Evolutionary conservation across 2,329 filamentous ascomycete species (phyloP), one percentile per base, ranked within the genome.

Genomic region (Fonsecaea pugnacius): DNA sequence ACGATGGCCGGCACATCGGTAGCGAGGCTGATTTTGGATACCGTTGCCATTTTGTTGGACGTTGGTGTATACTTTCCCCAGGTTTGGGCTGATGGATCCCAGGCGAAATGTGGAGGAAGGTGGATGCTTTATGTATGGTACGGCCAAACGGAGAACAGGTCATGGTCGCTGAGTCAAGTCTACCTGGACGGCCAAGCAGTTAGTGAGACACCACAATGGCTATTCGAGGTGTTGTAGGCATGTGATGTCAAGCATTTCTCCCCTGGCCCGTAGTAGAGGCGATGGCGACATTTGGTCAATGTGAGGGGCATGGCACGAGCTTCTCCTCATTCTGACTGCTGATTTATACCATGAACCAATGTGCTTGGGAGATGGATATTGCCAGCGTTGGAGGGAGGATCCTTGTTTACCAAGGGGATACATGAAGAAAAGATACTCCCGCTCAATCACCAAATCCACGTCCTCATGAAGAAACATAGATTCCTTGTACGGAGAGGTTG

Each of bases 291-390:
- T 48, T 50, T 58, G 56, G 40, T 50, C 6, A n/a, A 58, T 12
- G 10, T 30, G 16, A 46, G 16, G 36, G 40, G 36, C 24, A n/a
- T 10, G 2, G 16, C 2, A 46, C 40, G 33, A 46, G 56, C 27
- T 58, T 58, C 56, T 58, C 56, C 56, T 58, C 56, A 58, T 24
- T 58, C 56, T 58, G 27, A 21, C 1, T 10, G 10, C 43, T 24
- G 43, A 18, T 21, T 46, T 50, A 30, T 58, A 43, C 50, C 56
- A 43, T 58, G 56, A 58, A 43, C 56, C 38, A 58, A 58, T 58
- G 38, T 35, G 40, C 27, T 58, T n/a, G 27, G 27, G 27, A 4
- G n/a, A 1, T 30, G 21, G 40, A 18, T 24, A 36, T 50, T 48
- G 43, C 56, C 38, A 30, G n/a, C 10, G 8, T 5, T 24, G 21